Evolutionary conservation across 768 basidiomycete genomes (phyloP), one percentile per base, ranked within the genome.

Genomic region (Thelephora ganbajun): DNA sequence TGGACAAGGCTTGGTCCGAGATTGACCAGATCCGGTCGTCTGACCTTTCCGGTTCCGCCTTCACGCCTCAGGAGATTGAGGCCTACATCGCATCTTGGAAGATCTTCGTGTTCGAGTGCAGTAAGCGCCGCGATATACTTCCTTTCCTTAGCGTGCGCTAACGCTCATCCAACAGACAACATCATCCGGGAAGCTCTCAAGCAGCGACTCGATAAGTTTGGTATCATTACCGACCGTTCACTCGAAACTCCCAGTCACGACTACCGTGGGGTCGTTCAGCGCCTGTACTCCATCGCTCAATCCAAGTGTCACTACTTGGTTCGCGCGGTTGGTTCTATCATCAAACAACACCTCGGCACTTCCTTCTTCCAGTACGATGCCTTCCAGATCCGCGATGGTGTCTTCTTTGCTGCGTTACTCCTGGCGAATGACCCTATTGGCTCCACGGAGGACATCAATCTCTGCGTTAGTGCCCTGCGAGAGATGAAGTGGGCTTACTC

Each of bases 41-140:
- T 20, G 66, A 59, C 11, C 9, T 41, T 6, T 57, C 64, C 33
- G 65, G 68, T 18, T 63, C 61, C 14, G 60, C 66, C 20, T 51
- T 74, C 30, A 67, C 71, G 9, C 57, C 62, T 6, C 76, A 77
- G 52, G 79, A 80, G 46, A 62, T 76, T 33, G 72, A 76, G 47
- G 63, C 80, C 49, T 92, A 85, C 59, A 79, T 82, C 41, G 80
- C 39, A 16, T 46, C 43, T 50, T 53, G 26, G 45, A 57, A 86
- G 79, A 84, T 90, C 47, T 91, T 87, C 63, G 80, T 93, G 52
- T 94, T 94, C 54, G 88, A 93, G 63, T 89, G 85, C 61, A 74
- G 81, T 83, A 61, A 70, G 82, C 75, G 20, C 45, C 35, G 47
- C 16, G 26, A 4, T 30, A 30, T 14, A 16, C 14, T 6, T 16